phyloP scores from a whole-genome alignment of 2,329 filamentous ascomycete species.

The Ophiognomonia clavigignenti-juglandacearum region DNA sequence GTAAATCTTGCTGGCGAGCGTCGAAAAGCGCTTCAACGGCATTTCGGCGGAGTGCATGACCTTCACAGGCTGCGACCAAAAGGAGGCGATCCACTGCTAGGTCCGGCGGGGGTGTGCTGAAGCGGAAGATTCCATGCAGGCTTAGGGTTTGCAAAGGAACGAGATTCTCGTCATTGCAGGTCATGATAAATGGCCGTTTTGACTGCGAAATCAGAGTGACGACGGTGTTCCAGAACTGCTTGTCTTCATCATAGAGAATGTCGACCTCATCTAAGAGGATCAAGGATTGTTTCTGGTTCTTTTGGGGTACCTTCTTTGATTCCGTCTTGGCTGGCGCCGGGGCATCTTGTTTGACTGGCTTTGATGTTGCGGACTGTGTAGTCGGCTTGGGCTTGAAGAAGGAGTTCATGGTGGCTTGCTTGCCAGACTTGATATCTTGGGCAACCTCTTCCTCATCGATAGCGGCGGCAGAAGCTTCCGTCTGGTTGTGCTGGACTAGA shows the following conservation, averaged over 20 bases:
- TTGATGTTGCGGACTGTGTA: slow-evolving; percentile 27
- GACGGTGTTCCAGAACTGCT: slow-evolving; percentile 87
- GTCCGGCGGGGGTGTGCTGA: slow-evolving; percentile 58
- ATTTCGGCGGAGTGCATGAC: slow-evolving; percentile 67
- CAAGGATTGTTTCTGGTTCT: slow-evolving; percentile 81
- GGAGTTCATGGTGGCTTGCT: slow-evolving; percentile 72
- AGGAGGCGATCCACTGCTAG: slow-evolving; percentile 76
- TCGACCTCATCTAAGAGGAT: slow-evolving; percentile 95
- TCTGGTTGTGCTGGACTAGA: slow-evolving; percentile 59
- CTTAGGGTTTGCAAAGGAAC: slow-evolving; percentile 69
- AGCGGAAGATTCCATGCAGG: slow-evolving; percentile 81
- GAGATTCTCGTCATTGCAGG: slow-evolving; percentile 87
- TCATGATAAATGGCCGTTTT: slow-evolving; percentile 89
- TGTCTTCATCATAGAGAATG: slow-evolving; percentile 90
- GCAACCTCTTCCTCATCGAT: slow-evolving; percentile 41
- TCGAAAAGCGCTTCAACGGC: slow-evolving; percentile 67
- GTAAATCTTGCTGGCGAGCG: slow-evolving; percentile 66
- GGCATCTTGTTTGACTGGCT: slow-evolving; percentile 26
- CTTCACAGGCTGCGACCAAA: slow-evolving; percentile 80
- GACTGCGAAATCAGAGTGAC: slow-evolving; percentile 74
- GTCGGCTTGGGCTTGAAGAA: slow-evolving; percentile 65
- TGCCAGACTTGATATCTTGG: slow-evolving; percentile 59
- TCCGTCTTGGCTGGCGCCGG: slow-evolving; percentile 6
- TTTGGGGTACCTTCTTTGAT: slow-evolving; percentile 29
- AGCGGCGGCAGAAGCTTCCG: slow-evolving; percentile 24